phyloP scores from a whole-genome alignment of 176 grass and related monocot species.

The Panicum miliaceum region DNA sequence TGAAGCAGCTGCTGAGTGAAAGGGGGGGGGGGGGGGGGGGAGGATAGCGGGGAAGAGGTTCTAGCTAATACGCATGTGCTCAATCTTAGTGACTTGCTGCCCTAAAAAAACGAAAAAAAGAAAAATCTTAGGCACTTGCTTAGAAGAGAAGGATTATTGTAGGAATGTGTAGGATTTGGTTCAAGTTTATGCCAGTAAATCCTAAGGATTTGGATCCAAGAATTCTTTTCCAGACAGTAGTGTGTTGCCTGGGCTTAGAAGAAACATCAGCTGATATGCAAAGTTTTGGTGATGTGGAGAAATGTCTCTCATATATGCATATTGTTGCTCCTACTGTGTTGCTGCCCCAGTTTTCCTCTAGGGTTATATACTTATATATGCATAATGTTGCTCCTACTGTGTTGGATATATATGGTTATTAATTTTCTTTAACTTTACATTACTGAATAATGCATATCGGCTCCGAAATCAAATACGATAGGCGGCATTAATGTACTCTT shows the following conservation, averaged over 20 bases:
- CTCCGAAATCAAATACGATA: too few species aligned
- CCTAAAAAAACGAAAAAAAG: too few species aligned
- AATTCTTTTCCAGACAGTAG: neutral
- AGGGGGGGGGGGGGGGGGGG: neutral
- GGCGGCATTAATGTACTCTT: too few species aligned
- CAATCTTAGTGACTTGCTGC: neutral
- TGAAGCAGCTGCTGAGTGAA: slow-evolving; percentile 40
- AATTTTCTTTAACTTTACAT: too few species aligned
- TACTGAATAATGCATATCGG: too few species aligned
- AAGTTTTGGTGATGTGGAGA: neutral
- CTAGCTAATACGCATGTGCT: neutral
- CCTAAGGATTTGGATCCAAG: neutral
- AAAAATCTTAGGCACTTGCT: neutral
- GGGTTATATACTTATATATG: too few species aligned
- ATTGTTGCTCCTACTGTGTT: neutral
- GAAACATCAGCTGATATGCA: neutral
- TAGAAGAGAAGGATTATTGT: neutral
- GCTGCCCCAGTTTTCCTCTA: too few species aligned
- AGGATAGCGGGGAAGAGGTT: neutral
- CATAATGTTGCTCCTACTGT: neutral
- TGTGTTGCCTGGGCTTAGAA: neutral
- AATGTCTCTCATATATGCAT: neutral
- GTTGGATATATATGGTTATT: too few species aligned
- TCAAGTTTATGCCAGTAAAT: neutral
- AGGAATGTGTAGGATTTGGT: neutral